phyloP scores from a whole-genome alignment of 495 filamentous ascomycete genomes.

The Hypoxylon lienhwacheense region DNA sequence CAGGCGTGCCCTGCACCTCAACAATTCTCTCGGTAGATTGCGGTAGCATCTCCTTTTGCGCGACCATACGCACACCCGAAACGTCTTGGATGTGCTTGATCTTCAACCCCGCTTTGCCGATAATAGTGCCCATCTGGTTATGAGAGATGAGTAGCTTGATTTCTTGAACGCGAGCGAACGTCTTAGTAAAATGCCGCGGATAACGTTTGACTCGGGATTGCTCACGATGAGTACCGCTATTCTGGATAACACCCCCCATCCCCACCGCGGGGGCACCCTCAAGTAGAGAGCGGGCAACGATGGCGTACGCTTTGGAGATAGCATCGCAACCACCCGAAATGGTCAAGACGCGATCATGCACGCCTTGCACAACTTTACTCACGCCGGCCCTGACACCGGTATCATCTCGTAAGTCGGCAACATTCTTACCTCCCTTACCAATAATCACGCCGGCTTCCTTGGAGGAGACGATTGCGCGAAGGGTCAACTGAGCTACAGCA shows the following conservation, averaged over 20 bases:
- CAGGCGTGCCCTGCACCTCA: conserved; percentile 89
- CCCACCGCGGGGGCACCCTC: conserved; percentile 93
- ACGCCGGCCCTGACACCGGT: conserved; percentile 97
- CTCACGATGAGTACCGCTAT: conserved; percentile 93
- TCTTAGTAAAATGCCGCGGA: conserved; percentile 28
- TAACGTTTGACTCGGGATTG: conserved; percentile 23
- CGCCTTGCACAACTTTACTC: conserved; percentile 96
- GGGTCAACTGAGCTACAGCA: conserved; percentile 82
- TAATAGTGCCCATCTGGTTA: conserved; percentile 99
- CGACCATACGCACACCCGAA: conserved; percentile 97
- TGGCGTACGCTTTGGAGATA: conserved; percentile 86
- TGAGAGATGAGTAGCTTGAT: conserved; percentile 97
- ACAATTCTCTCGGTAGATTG: conserved; percentile 99
- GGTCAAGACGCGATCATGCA: conserved; percentile 94
- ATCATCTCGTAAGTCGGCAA: conserved; percentile 93
- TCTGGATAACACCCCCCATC: conserved; percentile 84
- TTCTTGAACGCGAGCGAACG: conserved; percentile 53
- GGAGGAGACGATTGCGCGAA: conserved; percentile 95
- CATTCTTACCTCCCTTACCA: conserved; percentile 97
- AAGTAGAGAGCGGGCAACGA: conserved; percentile 86
- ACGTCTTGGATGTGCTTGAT: conserved; percentile 99
- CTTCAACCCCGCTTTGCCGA: conserved; percentile 91
- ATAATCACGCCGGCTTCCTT: conserved; percentile 99
- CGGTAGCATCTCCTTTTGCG: conserved; percentile 98
- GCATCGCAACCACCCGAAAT: conserved; percentile 85